These are phyloP conservation scores for Parietaria judaica DNA, from an alignment of 306 rosid genomes.

Conservation along the genomic window DNA sequence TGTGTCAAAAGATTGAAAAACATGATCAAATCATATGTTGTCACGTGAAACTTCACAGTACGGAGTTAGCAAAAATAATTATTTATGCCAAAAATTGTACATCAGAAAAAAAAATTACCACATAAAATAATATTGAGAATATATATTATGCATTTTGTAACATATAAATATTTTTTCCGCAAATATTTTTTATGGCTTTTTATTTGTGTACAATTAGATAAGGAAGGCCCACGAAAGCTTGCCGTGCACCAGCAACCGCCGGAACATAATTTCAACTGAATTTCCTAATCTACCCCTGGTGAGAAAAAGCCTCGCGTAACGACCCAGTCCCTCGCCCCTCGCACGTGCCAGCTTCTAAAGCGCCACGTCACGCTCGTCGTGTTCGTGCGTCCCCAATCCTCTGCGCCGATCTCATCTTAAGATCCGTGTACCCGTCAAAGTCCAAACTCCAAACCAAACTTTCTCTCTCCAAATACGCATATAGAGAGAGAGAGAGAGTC, in stretches of 20 bases:
- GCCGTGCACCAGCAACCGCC: neutral
- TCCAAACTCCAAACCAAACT: neutral
- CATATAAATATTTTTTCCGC: no score
- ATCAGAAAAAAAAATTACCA: no score
- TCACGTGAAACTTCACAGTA: no score
- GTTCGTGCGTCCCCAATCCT: neutral
- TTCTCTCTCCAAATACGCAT: neutral
- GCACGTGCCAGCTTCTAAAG: conserved; percentile 49
- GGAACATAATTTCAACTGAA: conserved; percentile 1
- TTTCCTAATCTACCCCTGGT: conserved; percentile 8
- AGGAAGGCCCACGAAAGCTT: neutral
- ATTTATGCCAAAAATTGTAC: no score
- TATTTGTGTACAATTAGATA: neutral
- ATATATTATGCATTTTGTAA: no score
- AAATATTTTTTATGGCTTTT: no score
- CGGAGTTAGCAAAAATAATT: no score
- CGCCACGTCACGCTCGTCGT: conserved; percentile 42
- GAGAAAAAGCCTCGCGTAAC: neutral
- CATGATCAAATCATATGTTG: no score
- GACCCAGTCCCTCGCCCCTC: conserved; percentile 6
- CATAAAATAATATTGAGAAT: no score
- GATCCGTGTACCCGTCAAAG: neutral
- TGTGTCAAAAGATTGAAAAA: no score
- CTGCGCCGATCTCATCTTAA: neutral
- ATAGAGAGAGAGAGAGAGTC: neutral